Conservation (phyloP, 2,329 filamentous ascomycete genomes). For the Gliomastix tumulicola region DNA sequence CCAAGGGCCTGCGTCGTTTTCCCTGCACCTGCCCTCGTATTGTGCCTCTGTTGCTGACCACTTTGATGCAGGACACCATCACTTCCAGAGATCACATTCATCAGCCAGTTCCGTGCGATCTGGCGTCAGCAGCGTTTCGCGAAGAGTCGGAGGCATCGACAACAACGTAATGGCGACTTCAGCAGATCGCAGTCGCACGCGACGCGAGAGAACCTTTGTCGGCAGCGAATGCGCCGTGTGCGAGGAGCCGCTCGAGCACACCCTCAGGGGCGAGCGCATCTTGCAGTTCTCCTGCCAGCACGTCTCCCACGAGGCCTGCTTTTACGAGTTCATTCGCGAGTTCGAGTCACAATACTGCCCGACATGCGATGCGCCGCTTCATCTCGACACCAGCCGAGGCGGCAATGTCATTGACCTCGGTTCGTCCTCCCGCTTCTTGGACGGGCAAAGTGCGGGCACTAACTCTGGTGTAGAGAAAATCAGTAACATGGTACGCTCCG, state of each 20-base stretch:
- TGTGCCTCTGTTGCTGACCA: no score
- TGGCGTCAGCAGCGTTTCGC: conserved; percentile 18
- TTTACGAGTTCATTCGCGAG: conserved; percentile 96
- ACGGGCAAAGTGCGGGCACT: conserved; percentile 14
- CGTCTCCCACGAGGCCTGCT: conserved; percentile 95
- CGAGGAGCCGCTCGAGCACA: conserved; percentile 94
- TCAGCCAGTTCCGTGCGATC: conserved; percentile 24
- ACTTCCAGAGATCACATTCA: conserved; percentile 21
- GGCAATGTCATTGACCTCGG: conserved; percentile 91
- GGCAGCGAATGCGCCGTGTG: conserved; percentile 93
- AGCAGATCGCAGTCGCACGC: conserved; percentile 67
- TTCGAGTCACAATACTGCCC: conserved; percentile 92
- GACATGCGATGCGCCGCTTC: conserved; percentile 84
- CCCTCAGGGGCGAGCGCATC: conserved; percentile 85
- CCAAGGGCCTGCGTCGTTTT: no score
- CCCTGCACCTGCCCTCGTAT: no score
- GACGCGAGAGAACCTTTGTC: conserved; percentile 90
- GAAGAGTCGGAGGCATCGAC: conserved; percentile 27
- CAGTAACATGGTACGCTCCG: conserved; percentile 83
- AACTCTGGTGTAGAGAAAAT: conserved; percentile 62
- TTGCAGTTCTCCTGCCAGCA: conserved; percentile 96
- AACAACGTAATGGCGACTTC: conserved; percentile 36
- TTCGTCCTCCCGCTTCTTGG: conserved; percentile 28
- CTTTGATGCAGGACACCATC: no score
- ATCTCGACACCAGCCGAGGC: conserved; percentile 85